Conservation (phyloP, 352 stramenopile species). For the Phytophthora megakarya region DNA sequence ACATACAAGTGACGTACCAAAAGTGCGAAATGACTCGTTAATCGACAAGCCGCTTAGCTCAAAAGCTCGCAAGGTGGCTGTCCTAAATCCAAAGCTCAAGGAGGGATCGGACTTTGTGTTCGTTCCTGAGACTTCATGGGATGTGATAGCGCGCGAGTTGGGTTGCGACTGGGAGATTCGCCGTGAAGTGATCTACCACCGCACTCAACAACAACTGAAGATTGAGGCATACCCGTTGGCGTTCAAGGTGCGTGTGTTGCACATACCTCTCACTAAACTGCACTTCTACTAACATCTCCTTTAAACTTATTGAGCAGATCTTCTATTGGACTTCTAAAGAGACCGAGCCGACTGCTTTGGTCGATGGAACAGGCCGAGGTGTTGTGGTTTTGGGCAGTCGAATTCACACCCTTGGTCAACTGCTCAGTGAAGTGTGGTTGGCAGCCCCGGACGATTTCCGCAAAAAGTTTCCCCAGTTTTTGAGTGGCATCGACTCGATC, state of each 20-base stretch:
- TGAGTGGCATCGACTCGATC: slow-evolving; percentile 7
- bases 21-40: slow-evolving; percentile 25
- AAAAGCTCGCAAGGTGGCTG: slow-evolving; percentile 16
- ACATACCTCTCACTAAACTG: not conserved
- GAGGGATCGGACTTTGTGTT: slow-evolving; percentile 33
- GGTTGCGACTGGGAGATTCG: slow-evolving; percentile 30
- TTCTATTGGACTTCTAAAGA: slow-evolving; percentile 17
- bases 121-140: slow-evolving; percentile 15
- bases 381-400: slow-evolving; percentile 25
- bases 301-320: slow-evolving; percentile 10
- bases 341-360: slow-evolving; percentile 9
- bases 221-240: slow-evolving; percentile 23
- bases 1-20: slow-evolving; percentile 3
- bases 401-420: slow-evolving; percentile 15
- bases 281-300: not conserved
- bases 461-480: slow-evolving; percentile 18
- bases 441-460: slow-evolving; percentile 16
- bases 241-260: slow-evolving; percentile 18
- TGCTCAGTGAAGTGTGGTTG: slow-evolving; percentile 31
- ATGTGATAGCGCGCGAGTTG: slow-evolving; percentile 20
- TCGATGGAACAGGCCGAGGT: slow-evolving; percentile 5
- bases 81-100: slow-evolving; percentile 24
- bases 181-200: slow-evolving; percentile 28
- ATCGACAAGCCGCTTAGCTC: slow-evolving; percentile 27
- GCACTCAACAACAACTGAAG: slow-evolving; percentile 11